Base-by-base conservation (phyloP, 2,329 filamentous ascomycete species). In the Apiospora marii region DNA sequence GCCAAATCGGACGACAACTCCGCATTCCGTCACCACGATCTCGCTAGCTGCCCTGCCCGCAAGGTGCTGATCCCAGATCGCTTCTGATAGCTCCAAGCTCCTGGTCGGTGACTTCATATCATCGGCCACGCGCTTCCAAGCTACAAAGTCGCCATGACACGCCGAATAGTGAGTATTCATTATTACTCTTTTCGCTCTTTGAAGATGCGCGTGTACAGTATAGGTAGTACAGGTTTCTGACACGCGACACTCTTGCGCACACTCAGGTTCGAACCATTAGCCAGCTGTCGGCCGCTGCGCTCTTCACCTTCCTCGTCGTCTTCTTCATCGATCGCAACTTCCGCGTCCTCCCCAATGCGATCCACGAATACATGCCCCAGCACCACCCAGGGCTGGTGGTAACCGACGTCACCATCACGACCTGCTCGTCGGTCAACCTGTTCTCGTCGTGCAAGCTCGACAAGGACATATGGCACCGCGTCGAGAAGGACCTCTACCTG, bases 401-500 rank as follows among this genome's bases (percentile, higher is more conserved):
- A 78, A 97, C 94, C 80, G 95, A 98, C 83, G 87, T 98, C 73
- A 93, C 92, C 46, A 88, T 98, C 75, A 88, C 90, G 24, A 92
- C 88, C 70, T 98, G 95, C 83, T 94, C 92, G 12, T 88, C 88
- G 16, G 78, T 96, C 70, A 96, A 95, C 80, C 80, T 89, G 43
- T 92, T 96, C 73, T 92, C 92, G 4, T 92, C 89, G 64, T 97
- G 94, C 84, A 91, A 91, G 74, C 89, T 96, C 74, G 92, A 96
- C 78, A 77, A 90, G 61, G 85, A 89, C 72, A 79, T 84, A 74
- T 98, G 95, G 95, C 91, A 94, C 77, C 92, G 93, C 68, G 86
- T 98, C 74, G 93, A 97, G 76, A 98, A 98, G 84, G 94, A 98
- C 80, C 88, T 98, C 0, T 96, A 94, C 80, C 88, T 98, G 24